phyloP scores from a whole-genome alignment of 2,329 filamentous ascomycete genomes.

The Xylaria sp. region DNA sequence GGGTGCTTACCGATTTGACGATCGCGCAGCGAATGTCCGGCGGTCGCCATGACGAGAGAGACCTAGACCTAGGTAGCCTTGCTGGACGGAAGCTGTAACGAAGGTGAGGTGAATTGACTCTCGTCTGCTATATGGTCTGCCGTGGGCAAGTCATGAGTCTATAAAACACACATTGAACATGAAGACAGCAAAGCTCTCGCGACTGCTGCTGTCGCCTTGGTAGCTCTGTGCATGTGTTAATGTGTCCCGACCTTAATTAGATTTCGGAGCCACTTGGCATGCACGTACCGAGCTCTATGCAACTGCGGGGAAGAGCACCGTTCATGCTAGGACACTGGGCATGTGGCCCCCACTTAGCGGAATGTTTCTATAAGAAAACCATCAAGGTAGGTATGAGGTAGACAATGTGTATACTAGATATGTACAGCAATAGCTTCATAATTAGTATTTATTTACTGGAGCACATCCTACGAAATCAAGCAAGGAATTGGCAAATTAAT shows the following conservation, averaged over 20 bases:
- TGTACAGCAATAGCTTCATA: neutral
- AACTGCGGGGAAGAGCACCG: slow-evolving; percentile 1
- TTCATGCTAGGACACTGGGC: neutral
- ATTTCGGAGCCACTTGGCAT: slow-evolving; percentile 26
- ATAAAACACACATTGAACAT: slow-evolving; percentile 6
- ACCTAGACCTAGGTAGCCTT: slow-evolving; percentile 19
- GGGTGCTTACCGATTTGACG: slow-evolving; percentile 47
- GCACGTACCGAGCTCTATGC: slow-evolving; percentile 32
- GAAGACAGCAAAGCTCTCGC: slow-evolving; percentile 19
- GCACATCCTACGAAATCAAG: too few relatives aligned
- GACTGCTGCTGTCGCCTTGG: slow-evolving; percentile 7
- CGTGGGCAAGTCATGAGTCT: slow-evolving; percentile 25
- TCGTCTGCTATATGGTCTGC: slow-evolving; percentile 24
- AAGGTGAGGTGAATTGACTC: slow-evolving; percentile 20
- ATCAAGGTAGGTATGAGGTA: too few relatives aligned
- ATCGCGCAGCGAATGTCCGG: slow-evolving; percentile 44
- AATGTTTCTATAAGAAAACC: neutral
- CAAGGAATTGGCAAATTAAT: neutral
- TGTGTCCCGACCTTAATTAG: slow-evolving; percentile 24
- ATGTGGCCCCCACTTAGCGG: slow-evolving; percentile 5
- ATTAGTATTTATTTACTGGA: too few relatives aligned
- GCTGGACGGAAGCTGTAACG: slow-evolving; percentile 7
- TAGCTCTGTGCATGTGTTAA: slow-evolving; percentile 5
- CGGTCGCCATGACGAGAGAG: slow-evolving; percentile 42
- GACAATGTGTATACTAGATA: too few relatives aligned